Conservation (phyloP, 768 basidiomycete genomes). For the Mycena filopes region DNA sequence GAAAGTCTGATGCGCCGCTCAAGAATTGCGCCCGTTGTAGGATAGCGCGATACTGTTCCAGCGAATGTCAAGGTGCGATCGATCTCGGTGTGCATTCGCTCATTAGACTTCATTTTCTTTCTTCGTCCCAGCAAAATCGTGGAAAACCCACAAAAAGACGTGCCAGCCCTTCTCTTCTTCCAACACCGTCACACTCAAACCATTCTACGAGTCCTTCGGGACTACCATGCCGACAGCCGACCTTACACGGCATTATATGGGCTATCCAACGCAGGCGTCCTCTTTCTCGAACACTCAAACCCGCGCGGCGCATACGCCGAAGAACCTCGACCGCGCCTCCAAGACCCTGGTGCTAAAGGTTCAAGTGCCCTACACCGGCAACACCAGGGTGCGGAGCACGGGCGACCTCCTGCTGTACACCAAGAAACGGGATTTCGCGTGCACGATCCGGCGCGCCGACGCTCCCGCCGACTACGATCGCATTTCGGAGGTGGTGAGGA, state of each 20-base stretch:
- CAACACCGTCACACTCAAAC: conserved; percentile 59
- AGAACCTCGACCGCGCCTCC: conserved; percentile 28
- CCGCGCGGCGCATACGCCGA: conserved; percentile 28
- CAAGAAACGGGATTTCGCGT: conserved; percentile 64
- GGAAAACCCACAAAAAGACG: conserved; percentile 58
- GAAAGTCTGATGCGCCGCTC: conserved; percentile 45
- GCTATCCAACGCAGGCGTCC: conserved; percentile 18
- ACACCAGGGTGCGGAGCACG: conserved; percentile 4
- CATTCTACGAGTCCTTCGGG: conserved; percentile 45
- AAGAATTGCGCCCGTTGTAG: conserved; percentile 58
- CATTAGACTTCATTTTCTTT: not conserved
- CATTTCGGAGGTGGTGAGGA: conserved; percentile 49
- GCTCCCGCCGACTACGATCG: conserved; percentile 51
- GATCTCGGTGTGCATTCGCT: not conserved
- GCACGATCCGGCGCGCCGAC: conserved; percentile 48
- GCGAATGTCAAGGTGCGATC: conserved; percentile 63
- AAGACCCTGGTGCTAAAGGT: conserved; percentile 53
- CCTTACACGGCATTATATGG: conserved; percentile 3
- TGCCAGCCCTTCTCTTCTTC: conserved; percentile 58
- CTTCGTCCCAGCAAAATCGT: conserved; percentile 51
- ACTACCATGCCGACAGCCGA: conserved; percentile 40
- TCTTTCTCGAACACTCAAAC: conserved; percentile 13
- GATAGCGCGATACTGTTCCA: conserved; percentile 62
- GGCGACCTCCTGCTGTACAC: conserved; percentile 58
- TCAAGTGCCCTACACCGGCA: conserved; percentile 52